A percentile compares a stretch with the other conserved stretches of the same genome.
Evolutionary conservation across 1,284 basidiomycete species (phyloP).

Genomic region (Schizopora paradoxa): DNA sequence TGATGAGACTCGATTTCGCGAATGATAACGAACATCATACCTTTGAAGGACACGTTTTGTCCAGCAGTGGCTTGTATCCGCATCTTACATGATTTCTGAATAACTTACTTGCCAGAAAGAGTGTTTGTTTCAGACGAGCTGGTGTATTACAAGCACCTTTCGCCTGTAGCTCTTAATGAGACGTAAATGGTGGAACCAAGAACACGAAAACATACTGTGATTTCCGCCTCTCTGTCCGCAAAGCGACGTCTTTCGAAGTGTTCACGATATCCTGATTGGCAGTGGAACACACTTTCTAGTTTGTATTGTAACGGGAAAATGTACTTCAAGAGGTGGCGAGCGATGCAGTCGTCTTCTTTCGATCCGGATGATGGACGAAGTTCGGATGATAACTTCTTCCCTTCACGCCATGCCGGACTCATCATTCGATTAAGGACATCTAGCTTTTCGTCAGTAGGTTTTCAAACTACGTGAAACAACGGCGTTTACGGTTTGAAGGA

Average conservation of each 20-base stretch:
- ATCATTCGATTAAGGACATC: conserved; percentile 57
- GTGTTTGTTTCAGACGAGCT: conserved; percentile 52
- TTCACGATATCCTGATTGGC: conserved; percentile 17
- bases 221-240: conserved; percentile 62
- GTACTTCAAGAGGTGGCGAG: conserved; percentile 72
- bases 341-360: conserved; percentile 40
- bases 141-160: conserved; percentile 63
- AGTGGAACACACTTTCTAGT: conserved; percentile 52
- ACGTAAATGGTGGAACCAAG: conserved; percentile 7
- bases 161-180: conserved; percentile 30
- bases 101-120: conserved; percentile 57
- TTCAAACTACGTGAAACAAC: not conserved
- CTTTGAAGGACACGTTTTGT: conserved; percentile 71
- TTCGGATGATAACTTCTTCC: conserved; percentile 4
- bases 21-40: conserved; percentile 30
- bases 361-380: conserved; percentile 33
- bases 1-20: not conserved
- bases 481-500: conserved; percentile 55
- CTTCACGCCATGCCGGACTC: conserved; percentile 3
- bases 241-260: conserved; percentile 34
- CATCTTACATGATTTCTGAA: conserved; percentile 67
- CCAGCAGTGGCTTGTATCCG: conserved; percentile 61
- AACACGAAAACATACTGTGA: conserved; percentile 45
- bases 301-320: conserved; percentile 78
- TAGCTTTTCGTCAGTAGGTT: conserved; percentile 25